Percentiles rank a stretch among this genome's conserved stretches.
phyloP scores from a whole-genome alignment of 129 eudicot genomes.

The Oenanthe sinensis region DNA sequence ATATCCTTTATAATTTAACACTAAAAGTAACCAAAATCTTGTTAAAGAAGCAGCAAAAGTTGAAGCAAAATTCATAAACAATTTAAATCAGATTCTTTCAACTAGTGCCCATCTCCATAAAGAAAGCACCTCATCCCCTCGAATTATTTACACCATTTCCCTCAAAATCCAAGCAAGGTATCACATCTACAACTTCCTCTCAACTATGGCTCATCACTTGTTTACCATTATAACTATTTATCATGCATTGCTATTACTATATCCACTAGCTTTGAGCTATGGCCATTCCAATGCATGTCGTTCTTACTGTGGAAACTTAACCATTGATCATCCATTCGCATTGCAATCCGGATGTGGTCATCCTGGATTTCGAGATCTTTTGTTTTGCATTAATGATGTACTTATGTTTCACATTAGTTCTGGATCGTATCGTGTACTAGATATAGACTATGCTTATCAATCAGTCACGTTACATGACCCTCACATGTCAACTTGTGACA shows the following conservation, averaged over 20 bases:
- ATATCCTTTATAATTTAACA: slow-evolving; percentile 11
- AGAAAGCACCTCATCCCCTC: slow-evolving; percentile 5
- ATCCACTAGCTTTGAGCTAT: slow-evolving; percentile 17
- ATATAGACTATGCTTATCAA: slow-evolving; percentile 77
- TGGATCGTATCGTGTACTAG: slow-evolving; percentile 75
- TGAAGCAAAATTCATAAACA: slow-evolving; percentile 38
- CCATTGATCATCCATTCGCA: slow-evolving; percentile 83
- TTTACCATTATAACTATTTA: slow-evolving; percentile 9
- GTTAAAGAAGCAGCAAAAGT: slow-evolving; percentile 15
- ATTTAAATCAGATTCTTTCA: slow-evolving; percentile 36
- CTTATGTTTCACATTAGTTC: slow-evolving; percentile 91
- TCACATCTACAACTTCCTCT: not conserved
- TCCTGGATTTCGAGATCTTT: slow-evolving; percentile 61
- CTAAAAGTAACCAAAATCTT: slow-evolving; percentile 19
- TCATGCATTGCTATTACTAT: slow-evolving; percentile 5
- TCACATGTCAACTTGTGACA: slow-evolving; percentile 75
- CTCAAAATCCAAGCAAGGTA: slow-evolving; percentile 38
- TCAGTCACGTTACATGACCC: slow-evolving; percentile 79
- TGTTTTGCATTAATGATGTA: slow-evolving; percentile 85
- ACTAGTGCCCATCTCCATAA: slow-evolving; percentile 18
- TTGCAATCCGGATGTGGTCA: slow-evolving; percentile 85
- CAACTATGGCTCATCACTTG: slow-evolving; percentile 32
- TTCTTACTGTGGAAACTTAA: slow-evolving; percentile 82
- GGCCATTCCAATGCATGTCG: slow-evolving; percentile 51
- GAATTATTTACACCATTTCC: slow-evolving; percentile 19